Conservation (phyloP, 179 eudicot species). For the Beta lomatogona region DNA sequence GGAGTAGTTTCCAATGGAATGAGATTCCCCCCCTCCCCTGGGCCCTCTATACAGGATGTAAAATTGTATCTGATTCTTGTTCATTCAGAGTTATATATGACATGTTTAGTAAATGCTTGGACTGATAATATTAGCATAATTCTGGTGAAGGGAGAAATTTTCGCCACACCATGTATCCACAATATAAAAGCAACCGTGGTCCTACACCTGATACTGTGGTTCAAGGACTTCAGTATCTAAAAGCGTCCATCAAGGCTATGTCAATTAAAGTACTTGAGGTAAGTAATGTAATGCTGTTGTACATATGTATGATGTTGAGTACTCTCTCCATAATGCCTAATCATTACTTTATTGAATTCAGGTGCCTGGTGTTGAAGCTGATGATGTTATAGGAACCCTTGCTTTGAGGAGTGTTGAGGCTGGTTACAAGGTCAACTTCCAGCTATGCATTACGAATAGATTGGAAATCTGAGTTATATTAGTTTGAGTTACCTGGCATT, state of each 20-base stretch:
- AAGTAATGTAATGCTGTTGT: slow-evolving; percentile 18
- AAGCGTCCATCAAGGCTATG: slow-evolving; percentile 95
- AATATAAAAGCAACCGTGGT: slow-evolving; percentile 92
- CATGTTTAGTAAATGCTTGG: neutral
- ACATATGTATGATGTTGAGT: neutral
- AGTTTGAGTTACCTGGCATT: neutral
- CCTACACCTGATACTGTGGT: slow-evolving; percentile 98
- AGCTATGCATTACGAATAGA: neutral
- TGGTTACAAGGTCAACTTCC: slow-evolving; percentile 72
- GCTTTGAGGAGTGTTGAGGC: slow-evolving; percentile 77
- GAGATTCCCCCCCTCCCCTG: too few relatives aligned
- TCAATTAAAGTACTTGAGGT: slow-evolving; percentile 95
- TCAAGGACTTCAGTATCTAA: slow-evolving; percentile 94
- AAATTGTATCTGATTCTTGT: neutral
- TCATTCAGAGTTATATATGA: neutral
- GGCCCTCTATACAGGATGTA: neutral
- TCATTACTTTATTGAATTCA: slow-evolving; percentile 30
- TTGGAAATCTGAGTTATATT: neutral
- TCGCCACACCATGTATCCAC: slow-evolving; percentile 89
- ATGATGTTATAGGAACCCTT: slow-evolving; percentile 96
- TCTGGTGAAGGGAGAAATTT: slow-evolving; percentile 71
- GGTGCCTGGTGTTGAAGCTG: slow-evolving; percentile 99
- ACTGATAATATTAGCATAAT: slow-evolving; percentile 27
- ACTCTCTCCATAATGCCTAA: slow-evolving; percentile 14
- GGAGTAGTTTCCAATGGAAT: too few relatives aligned